Percentiles rank a stretch among this genome's conserved stretches.
These are phyloP conservation scores for Escovopsis sp. DNA, from an alignment of 2,329 filamentous ascomycete species.

Conservation along the genomic window DNA sequence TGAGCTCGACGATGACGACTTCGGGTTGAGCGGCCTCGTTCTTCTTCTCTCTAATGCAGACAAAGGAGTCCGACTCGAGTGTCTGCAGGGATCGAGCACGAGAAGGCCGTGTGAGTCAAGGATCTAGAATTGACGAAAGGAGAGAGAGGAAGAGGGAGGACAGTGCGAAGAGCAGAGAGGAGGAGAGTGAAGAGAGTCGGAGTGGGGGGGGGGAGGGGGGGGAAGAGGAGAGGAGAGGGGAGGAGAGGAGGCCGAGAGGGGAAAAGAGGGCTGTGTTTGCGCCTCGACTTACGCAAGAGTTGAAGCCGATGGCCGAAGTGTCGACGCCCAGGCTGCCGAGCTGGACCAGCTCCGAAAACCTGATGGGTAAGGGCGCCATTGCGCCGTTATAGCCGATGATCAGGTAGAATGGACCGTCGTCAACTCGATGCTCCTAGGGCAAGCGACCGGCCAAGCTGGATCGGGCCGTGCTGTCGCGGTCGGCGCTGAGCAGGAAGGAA, in stretches of 20 bases:
- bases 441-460: conserved; percentile 11
- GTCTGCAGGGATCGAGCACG: conserved; percentile 43
- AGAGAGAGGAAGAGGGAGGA: no score
- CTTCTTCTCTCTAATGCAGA: conserved; percentile 93
- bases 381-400: conserved; percentile 15
- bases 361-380: conserved; percentile 69
- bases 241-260: background rate
- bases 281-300: conserved; percentile 50
- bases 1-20: conserved; percentile 94
- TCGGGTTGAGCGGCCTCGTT: conserved; percentile 71
- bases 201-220: no score
- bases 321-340: conserved; percentile 34
- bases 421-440: conserved; percentile 6
- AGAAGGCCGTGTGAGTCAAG: background rate
- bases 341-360: conserved; percentile 83
- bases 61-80: conserved; percentile 91
- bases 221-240: conserved; percentile 4
- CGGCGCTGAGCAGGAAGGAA: conserved; percentile 4
- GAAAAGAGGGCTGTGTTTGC: no score
- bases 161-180: conserved; percentile 1
- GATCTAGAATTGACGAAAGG: conserved; percentile 4
- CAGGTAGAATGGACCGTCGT: conserved; percentile 6
- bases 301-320: conserved; percentile 52
- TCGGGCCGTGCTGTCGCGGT: conserved; percentile 9
- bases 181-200: no score